phyloP scores from a whole-genome alignment of 2,329 filamentous ascomycete genomes.

The Trichoderma sp. region DNA sequence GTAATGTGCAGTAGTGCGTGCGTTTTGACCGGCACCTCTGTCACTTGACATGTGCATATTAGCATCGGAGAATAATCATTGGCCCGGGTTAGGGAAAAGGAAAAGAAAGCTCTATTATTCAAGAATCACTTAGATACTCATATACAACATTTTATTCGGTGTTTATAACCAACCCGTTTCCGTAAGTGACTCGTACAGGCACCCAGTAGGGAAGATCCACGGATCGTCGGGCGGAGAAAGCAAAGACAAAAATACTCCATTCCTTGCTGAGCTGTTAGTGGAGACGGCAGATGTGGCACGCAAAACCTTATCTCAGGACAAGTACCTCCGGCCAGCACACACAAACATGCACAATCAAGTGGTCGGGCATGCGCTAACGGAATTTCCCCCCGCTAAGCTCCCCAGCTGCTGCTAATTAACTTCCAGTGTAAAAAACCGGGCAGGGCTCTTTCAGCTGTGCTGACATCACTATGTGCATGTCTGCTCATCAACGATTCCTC shows the following conservation, averaged over 20 bases:
- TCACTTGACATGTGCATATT: slow-evolving; percentile 2
- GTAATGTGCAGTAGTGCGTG: slow-evolving; percentile 6
- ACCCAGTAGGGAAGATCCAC: not conserved
- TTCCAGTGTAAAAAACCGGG: not conserved
- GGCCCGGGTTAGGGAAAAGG: not conserved
- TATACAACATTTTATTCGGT: not conserved
- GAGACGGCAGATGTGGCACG: slow-evolving; percentile 1
- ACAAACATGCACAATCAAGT: not conserved
- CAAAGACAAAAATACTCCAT: not conserved
- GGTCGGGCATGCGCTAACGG: slow-evolving; percentile 1
- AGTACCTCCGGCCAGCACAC: not conserved
- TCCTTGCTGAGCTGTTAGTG: slow-evolving; percentile 4
- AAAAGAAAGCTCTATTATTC: not conserved
- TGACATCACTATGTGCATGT: slow-evolving; percentile 11
- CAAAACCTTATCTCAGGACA: slow-evolving; percentile 1
- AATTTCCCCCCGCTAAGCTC: not conserved
- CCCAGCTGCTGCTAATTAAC: slow-evolving; percentile 1
- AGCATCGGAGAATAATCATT: slow-evolving; percentile 6
- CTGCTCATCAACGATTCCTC: not conserved
- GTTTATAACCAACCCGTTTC: not conserved
- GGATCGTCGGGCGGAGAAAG: slow-evolving; percentile 2
- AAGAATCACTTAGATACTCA: not conserved
- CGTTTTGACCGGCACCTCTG: not conserved
- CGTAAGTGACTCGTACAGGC: not conserved
- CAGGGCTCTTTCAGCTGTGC: slow-evolving; percentile 4